A percentile compares a stretch with the other conserved stretches of the same genome.
phyloP scores from a whole-genome alignment of 257 asterid species.

The Nicotiana paniculata region DNA sequence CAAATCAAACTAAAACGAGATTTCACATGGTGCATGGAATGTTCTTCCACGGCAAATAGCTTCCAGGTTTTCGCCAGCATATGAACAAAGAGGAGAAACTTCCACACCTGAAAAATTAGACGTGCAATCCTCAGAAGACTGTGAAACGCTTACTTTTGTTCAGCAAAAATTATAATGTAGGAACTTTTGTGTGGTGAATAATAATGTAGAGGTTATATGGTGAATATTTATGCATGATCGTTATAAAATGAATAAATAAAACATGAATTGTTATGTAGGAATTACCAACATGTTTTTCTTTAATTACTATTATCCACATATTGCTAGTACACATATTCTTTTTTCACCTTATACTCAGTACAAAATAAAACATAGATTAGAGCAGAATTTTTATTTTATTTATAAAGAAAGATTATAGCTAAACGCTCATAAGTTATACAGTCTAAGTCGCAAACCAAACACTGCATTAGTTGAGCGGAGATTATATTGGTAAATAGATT shows the following conservation, averaged over 20 bases:
- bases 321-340: background rate
- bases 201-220: background rate
- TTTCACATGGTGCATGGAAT: slow-evolving; percentile 95
- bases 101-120: slow-evolving; percentile 57
- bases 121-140: background rate
- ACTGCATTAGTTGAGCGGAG: background rate
- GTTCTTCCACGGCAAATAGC: slow-evolving; percentile 91
- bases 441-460: background rate
- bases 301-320: background rate
- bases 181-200: background rate
- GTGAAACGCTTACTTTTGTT: background rate
- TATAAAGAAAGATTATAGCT: background rate
- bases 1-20: slow-evolving; percentile 45
- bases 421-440: background rate
- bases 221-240: background rate
- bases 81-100: slow-evolving; percentile 90
- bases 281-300: background rate
- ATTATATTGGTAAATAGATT: background rate
- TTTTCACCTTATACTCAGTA: background rate
- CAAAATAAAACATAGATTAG: background rate
- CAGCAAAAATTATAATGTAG: background rate
- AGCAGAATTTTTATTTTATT: background rate
- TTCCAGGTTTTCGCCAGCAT: slow-evolving; percentile 95
- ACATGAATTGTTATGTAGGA: background rate
- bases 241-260: background rate